Evolutionary conservation across 495 filamentous ascomycete genomes (phyloP).

Genomic region (Schizothecium vesticola): DNA sequence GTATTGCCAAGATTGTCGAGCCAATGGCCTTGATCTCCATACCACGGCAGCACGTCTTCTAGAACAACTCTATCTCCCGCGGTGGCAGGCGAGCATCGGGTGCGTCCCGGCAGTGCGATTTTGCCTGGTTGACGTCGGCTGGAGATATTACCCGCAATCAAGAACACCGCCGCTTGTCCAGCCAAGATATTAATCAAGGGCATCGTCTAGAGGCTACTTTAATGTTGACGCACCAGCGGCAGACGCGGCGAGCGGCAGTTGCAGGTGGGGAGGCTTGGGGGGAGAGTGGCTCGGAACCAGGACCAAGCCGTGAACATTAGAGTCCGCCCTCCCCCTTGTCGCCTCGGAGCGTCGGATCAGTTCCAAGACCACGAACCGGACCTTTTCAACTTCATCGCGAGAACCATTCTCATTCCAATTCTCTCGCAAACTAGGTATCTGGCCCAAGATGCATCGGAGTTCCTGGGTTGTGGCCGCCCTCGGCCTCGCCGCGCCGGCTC

Average conservation of each 20-base stretch:
- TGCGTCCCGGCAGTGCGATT: not conserved
- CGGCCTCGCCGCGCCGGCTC: slow-evolving; percentile 38
- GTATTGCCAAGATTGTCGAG: not conserved
- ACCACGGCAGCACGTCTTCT: not conserved
- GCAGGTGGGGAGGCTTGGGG: not conserved
- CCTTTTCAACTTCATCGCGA: slow-evolving; percentile 4
- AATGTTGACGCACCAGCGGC: slow-evolving; percentile 6
- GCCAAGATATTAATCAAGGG: slow-evolving; percentile 27
- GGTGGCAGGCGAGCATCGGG: not conserved
- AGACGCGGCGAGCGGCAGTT: not conserved
- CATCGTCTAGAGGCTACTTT: slow-evolving; percentile 22
- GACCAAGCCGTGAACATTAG: not conserved
- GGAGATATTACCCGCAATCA: slow-evolving; percentile 18
- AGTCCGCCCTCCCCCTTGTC: not conserved
- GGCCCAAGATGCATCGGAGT: slow-evolving; percentile 26
- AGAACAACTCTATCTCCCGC: not conserved
- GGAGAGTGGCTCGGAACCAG: slow-evolving; percentile 5
- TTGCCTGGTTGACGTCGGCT: slow-evolving; percentile 4
- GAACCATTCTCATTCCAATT: not conserved
- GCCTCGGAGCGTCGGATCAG: not conserved
- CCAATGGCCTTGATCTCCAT: not conserved
- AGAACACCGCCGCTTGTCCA: slow-evolving; percentile 19
- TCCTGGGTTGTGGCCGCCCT: slow-evolving; percentile 31
- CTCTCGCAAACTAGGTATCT: slow-evolving; percentile 28
- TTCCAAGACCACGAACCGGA: not conserved